Conservation (phyloP, 768 basidiomycete species). For the Exsudoporus frostii region DNA sequence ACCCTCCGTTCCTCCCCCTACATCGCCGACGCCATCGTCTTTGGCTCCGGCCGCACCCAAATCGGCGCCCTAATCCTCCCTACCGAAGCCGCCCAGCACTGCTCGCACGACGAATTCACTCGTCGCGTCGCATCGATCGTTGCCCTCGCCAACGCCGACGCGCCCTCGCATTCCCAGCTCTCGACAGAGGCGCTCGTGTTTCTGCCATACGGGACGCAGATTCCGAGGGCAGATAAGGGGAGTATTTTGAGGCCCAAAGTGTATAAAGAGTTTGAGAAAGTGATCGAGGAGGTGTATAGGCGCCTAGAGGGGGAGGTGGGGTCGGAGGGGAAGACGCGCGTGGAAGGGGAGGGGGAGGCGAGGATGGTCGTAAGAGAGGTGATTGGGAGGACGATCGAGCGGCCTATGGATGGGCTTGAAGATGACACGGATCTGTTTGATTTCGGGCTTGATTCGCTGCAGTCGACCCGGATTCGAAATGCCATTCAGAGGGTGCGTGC, state of each 20-base stretch:
- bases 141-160: slow-evolving; percentile 47
- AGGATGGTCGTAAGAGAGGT: slow-evolving; percentile 9
- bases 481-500: slow-evolving; percentile 37
- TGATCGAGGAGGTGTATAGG: slow-evolving; percentile 40
- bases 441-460: slow-evolving; percentile 53
- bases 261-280: slow-evolving; percentile 47
- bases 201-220: slow-evolving; percentile 44
- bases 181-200: slow-evolving; percentile 49
- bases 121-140: slow-evolving; percentile 42
- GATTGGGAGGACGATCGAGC: slow-evolving; percentile 22
- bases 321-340: slow-evolving; percentile 16
- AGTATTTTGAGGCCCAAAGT: slow-evolving; percentile 47
- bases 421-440: slow-evolving; percentile 41
- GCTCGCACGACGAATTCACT: slow-evolving; percentile 26
- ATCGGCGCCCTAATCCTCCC: slow-evolving; percentile 51
- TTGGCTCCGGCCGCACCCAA: slow-evolving; percentile 48
- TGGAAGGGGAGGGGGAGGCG: slow-evolving; percentile 12
- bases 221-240: slow-evolving; percentile 52
- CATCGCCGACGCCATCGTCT: slow-evolving; percentile 51
- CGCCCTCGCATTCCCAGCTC: slow-evolving; percentile 52
- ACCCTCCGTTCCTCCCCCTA: slow-evolving; percentile 45
- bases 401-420: slow-evolving; percentile 11
- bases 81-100: slow-evolving; percentile 35
- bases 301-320: slow-evolving; percentile 42
- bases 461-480: slow-evolving; percentile 51